Evolutionary conservation across 495 filamentous ascomycete species (phyloP), one percentile per base, ranked within the genome.

Genomic region (Massariosphaeria phaeospora): DNA sequence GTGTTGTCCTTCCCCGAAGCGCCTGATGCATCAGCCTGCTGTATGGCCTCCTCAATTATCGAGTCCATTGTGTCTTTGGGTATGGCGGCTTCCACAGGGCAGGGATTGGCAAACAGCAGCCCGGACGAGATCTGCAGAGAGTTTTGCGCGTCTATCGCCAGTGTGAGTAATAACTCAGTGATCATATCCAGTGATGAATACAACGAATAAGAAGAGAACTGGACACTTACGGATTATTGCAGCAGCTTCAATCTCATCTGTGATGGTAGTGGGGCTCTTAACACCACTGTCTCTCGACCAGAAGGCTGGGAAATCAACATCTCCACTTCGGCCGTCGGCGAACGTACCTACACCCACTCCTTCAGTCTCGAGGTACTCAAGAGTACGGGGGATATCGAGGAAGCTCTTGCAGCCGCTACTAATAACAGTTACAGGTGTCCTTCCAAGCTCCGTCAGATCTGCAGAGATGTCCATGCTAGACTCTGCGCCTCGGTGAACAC

Each of bases 391-490:
- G 54, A 96, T 85, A 64, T 98, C 93, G 9, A 98, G 72, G 67
- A 98, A 98, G 62, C 93, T 89, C 72, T 98, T 98, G 64, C 89
- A 91, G 3, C 93, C 93, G 48, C 85, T 87, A 67, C 84, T 86
- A 24, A 97, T 76, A 8, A 98, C 91, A 23, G 91, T 84, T 35
- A 98, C 83, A 9, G 87, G 79, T 2, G 93, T 98, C 25, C 90
- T 78, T n/a, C 91, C 89, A 26, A 98, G 79, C 72, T 98, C 93
- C 3, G 88, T 96, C 48, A 98, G 75, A 70, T 98, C 93, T 25
- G 93, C 93, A 53, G 90, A 95, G 43, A 97, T 83, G 66, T 98
- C 93, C 81, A 96, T 84, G 0, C 85, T 86, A 48, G 75, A 77
- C 67, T 96, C 85, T 13, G 79, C 91, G 40, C 88, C 93, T 20